These are phyloP conservation scores for Barbatosphaeria neglecta DNA, from an alignment of 495 filamentous ascomycete species.

Conservation along the genomic window DNA sequence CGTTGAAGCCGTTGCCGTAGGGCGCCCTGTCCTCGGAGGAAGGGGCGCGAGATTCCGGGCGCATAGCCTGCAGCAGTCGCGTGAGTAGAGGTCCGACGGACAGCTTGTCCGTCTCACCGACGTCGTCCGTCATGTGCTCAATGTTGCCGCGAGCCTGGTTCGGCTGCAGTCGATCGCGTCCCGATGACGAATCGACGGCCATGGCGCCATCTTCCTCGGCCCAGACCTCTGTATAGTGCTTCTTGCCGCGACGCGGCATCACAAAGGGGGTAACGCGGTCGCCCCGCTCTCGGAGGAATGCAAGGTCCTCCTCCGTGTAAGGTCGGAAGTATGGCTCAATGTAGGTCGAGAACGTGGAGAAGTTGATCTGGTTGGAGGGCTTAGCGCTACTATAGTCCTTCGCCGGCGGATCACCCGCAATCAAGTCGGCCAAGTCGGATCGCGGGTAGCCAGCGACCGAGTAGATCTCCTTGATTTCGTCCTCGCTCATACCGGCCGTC, in stretches of 20 bases:
- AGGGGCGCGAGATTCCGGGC: constrained; percentile 61
- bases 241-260: constrained; percentile 75
- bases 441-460: constrained; percentile 74
- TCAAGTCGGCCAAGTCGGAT: constrained; percentile 68
- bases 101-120: constrained; percentile 78
- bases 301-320: constrained; percentile 87
- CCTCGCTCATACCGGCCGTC: constrained; percentile 60
- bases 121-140: constrained; percentile 74
- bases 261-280: constrained; percentile 74
- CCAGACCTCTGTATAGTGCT: constrained; percentile 82
- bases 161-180: constrained; percentile 52
- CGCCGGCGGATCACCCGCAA: constrained; percentile 80
- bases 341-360: constrained; percentile 76
- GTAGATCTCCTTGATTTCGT: constrained; percentile 74
- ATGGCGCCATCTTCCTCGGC: constrained; percentile 79
- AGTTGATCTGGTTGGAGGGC: constrained; percentile 83
- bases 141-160: constrained; percentile 78
- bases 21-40: constrained; percentile 36
- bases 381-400: constrained; percentile 93
- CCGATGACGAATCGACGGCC: constrained; percentile 49
- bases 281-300: constrained; percentile 81
- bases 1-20: constrained; percentile 44
- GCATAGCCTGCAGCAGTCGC: constrained; percentile 70
- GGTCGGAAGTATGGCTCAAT: constrained; percentile 85
- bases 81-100: constrained; percentile 76